Percentiles rank a stretch among this genome's conserved stretches.
These are phyloP conservation scores for Venturiaceae sp. DNA, from an alignment of 2,329 filamentous ascomycete genomes.

Conservation along the genomic window DNA sequence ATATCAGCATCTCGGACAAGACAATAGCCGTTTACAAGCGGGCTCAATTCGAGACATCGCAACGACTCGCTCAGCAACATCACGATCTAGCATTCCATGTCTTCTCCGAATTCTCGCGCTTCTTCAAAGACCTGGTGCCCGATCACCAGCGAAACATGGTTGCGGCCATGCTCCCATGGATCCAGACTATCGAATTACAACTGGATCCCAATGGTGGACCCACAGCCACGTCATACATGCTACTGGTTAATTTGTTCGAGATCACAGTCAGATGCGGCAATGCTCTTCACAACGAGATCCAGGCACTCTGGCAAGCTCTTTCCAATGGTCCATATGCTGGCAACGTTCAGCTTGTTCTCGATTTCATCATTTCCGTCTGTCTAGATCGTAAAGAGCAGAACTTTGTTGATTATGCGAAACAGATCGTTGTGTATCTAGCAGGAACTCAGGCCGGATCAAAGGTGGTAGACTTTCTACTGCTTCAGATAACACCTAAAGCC, in stretches of 20 bases:
- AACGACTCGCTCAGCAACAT: conserved; percentile 79
- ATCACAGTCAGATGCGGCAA: conserved; percentile 90
- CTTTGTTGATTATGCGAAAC: conserved; percentile 95
- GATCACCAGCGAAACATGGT: conserved; percentile 88
- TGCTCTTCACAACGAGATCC: conserved; percentile 88
- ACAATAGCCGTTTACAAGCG: conserved; percentile 97
- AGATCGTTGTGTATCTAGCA: conserved; percentile 93
- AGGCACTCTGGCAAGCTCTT: conserved; percentile 93
- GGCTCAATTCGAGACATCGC: conserved; percentile 93
- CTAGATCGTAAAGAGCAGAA: conserved; percentile 93
- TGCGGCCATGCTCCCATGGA: conserved; percentile 89
- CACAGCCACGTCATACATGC: conserved; percentile 84
- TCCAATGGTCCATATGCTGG: conserved; percentile 87
- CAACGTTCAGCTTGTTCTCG: conserved; percentile 87
- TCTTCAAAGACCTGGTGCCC: conserved; percentile 79
- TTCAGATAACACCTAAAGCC: conserved; percentile 88
- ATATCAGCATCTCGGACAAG: conserved; percentile 97
- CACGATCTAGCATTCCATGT: conserved; percentile 84
- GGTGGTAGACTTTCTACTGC: conserved; percentile 84
- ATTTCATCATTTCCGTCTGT: conserved; percentile 93
- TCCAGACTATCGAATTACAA: conserved; percentile 87
- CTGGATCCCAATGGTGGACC: conserved; percentile 86
- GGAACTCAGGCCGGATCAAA: conserved; percentile 78
- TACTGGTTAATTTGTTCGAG: conserved; percentile 89
- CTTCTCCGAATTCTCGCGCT: conserved; percentile 89